A percentile compares a stretch with the other conserved stretches of the same genome.
Evolutionary conservation across 495 filamentous ascomycete genomes (phyloP).

Genomic region (Penicillium fimorum): DNA sequence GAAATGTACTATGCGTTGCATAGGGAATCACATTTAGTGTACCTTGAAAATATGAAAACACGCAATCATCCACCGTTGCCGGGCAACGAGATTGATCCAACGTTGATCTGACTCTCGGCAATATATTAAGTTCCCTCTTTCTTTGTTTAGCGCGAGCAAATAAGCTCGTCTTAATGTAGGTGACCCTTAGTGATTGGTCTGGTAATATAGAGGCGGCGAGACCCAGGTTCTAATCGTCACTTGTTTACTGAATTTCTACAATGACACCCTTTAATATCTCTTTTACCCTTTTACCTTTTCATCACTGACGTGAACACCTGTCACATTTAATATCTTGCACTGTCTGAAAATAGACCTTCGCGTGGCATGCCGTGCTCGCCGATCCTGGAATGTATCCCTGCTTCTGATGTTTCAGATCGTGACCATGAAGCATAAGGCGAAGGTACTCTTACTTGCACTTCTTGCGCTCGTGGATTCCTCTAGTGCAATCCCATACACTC

Average conservation of each 20-base stretch:
- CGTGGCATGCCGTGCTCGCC: slow-evolving; percentile 30
- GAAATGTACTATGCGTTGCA: slow-evolving; percentile 3
- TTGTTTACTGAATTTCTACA: slow-evolving; percentile 6
- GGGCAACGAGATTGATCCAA: slow-evolving; percentile 2
- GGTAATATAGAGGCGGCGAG: slow-evolving; percentile 4
- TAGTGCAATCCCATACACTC: slow-evolving; percentile 67
- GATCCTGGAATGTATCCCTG: slow-evolving; percentile 32
- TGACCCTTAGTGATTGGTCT: slow-evolving; percentile 6
- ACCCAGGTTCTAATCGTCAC: background rate
- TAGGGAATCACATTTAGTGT: background rate
- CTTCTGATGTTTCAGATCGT: slow-evolving; percentile 30
- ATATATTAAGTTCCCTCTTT: slow-evolving; percentile 18
- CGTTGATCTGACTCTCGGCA: slow-evolving; percentile 14
- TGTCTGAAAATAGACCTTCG: slow-evolving; percentile 18
- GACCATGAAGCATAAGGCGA: slow-evolving; percentile 22
- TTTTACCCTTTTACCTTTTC: background rate
- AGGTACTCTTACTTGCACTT: slow-evolving; percentile 19
- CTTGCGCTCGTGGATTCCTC: slow-evolving; percentile 21
- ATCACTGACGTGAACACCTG: background rate
- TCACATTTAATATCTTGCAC: slow-evolving; percentile 3
- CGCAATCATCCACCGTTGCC: slow-evolving; percentile 11
- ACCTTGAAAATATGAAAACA: background rate
- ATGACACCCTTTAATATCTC: background rate
- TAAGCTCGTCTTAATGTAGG: slow-evolving; percentile 1
- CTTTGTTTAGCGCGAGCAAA: slow-evolving; percentile 16